These are phyloP conservation scores for Saccharomycopsis sp. DNA, from an alignment of 805 yeast species.

Conservation along the genomic window DNA sequence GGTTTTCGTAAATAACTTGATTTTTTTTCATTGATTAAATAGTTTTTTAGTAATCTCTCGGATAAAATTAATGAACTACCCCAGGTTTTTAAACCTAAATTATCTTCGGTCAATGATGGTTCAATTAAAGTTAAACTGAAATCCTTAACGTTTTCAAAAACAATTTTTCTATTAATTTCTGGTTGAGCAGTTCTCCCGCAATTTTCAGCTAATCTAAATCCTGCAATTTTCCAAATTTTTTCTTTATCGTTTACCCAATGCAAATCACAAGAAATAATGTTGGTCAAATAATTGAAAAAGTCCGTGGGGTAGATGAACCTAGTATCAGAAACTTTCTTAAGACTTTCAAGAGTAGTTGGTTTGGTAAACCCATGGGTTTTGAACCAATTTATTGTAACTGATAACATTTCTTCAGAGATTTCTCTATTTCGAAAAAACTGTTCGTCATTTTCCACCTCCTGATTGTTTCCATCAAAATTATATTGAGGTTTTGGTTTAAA, in stretches of 20 bases:
- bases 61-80: slow-evolving; percentile 77
- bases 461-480: no score
- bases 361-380: slow-evolving; percentile 26
- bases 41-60: slow-evolving; percentile 31
- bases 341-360: slow-evolving; percentile 22
- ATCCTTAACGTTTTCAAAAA: slow-evolving; percentile 29
- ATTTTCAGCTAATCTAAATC: slow-evolving; percentile 62
- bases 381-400: slow-evolving; percentile 36
- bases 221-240: slow-evolving; percentile 43
- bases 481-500: no score
- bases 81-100: slow-evolving; percentile 91
- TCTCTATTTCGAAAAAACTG: slow-evolving; percentile 23
- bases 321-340: slow-evolving; percentile 23
- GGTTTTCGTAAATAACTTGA: slow-evolving; percentile 9
- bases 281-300: slow-evolving; percentile 38
- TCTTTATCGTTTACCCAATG: slow-evolving; percentile 30
- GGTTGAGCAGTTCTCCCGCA: slow-evolving; percentile 85
- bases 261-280: slow-evolving; percentile 38
- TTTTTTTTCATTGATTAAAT: slow-evolving; percentile 16
- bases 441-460: no score
- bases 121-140: slow-evolving; percentile 41
- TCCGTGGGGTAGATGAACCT: slow-evolving; percentile 23
- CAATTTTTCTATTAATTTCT: slow-evolving; percentile 49
- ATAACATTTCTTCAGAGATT: slow-evolving; percentile 23
- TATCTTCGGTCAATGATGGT: slow-evolving; percentile 81